Base-by-base conservation (phyloP, 371 early-diverging fungal genomes). In the Syncephalastrum racemosum region DNA sequence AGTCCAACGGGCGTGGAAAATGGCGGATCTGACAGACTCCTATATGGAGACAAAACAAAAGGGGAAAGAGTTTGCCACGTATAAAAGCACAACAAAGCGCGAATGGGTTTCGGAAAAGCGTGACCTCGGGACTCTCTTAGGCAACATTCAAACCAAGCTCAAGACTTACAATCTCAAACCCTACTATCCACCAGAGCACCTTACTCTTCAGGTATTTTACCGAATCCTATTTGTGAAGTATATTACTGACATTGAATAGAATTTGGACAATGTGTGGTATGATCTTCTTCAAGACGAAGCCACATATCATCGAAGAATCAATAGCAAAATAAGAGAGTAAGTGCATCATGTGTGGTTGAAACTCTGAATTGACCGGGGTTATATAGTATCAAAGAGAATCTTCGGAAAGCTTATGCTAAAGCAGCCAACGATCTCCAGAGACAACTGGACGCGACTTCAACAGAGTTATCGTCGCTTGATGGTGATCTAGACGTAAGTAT, bases 121-220 rank as follows among this genome's bases (percentile, higher is more conserved):
- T 23, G 94, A 93, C 56, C 64, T 97, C 10, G 94, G 92, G 60
- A 83, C 90, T 4, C 68, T 96, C 43, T 76, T 96, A 47, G 91
- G 95, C 25, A 95, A 97, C 64, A 95, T 97, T 58, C 92, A 93
- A 60, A 96, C 94, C 23, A 97, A 96, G 76, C 81, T 94, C 14
- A 90, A 90, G 64, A 96, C 98, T 0, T 97, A 96, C 66, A 90
- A 95, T 36, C 69, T 96, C 42, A 78, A 81, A 39, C 87, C 92
- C 2, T 96, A 95, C 63, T 67, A 72, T 53, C 95, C 98, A 16
- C 93, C 93, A 41, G 70, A 73, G 4, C 95, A 92, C 0, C 60
- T 90, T 31, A 80, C 88, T 1, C 72, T 85, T 6, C 60, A 56
- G 55, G 81, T 81, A 68, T 54, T 47, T 1, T 13, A 4, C 12